Evolutionary conservation across 1,139 yeast species (phyloP).

Genomic region (Lodderomyces beijingensis): DNA sequence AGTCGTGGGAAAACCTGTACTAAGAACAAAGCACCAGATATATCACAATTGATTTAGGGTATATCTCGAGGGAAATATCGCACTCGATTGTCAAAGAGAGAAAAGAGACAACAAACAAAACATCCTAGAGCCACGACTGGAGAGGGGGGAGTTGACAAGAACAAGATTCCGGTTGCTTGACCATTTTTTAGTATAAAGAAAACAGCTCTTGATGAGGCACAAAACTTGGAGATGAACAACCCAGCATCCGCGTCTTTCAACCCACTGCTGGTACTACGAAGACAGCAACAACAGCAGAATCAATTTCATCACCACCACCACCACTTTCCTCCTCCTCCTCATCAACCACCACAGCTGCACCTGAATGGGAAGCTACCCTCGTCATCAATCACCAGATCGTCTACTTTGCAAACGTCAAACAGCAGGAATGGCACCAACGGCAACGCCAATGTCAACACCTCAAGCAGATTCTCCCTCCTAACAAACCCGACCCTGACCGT

Average conservation of each 20-base stretch:
- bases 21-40: too few relatives aligned
- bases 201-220: neutral
- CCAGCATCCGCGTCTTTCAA: slow-evolving; percentile 4
- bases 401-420: neutral
- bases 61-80: too few relatives aligned
- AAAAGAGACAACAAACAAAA: too few relatives aligned
- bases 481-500: neutral
- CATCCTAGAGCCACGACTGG: too few relatives aligned
- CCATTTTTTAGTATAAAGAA: neutral
- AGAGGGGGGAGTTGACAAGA: too few relatives aligned
- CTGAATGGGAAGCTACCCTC: too few relatives aligned
- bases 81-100: too few relatives aligned
- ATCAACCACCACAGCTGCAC: slow-evolving; percentile 1
- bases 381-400: neutral
- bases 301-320: neutral
- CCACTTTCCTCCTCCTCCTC: neutral
- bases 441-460: slow-evolving; percentile 2
- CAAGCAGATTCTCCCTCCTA: neutral
- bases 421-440: slow-evolving; percentile 1
- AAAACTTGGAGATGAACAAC: slow-evolving; percentile 4
- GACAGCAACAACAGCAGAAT: slow-evolving; percentile 4
- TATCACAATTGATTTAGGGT: too few relatives aligned
- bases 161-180: too few relatives aligned
- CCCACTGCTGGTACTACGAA: slow-evolving; percentile 5
- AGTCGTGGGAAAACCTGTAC: too few relatives aligned